Base-by-base conservation (phyloP, 2,329 filamentous ascomycete species). In the Fusarium graminum region DNA sequence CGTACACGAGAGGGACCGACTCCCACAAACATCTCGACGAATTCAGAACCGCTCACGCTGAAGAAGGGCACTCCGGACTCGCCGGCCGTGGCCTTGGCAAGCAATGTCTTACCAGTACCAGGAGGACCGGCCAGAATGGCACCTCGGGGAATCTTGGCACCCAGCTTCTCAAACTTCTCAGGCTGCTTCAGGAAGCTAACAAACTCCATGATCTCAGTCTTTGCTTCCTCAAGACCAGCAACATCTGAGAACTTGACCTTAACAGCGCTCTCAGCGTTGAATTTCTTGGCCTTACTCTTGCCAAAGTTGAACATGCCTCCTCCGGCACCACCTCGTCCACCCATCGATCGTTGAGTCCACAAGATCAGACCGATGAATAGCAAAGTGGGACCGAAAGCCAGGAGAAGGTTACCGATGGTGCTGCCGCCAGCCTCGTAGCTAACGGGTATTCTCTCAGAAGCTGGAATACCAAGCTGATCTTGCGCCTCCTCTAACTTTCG, bases 21-120 rank as follows among this genome's bases (percentile, higher is more conserved):
- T 87, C 95, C 95, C 50, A 99, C 95, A 76, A 99, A 99, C 94
- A 99, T 99, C 81, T 99, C 95, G 30, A 99, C 94, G 76, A 99
- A 99, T 78, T 99, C 95, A 46, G 95, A 99, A 76, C 95, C 95
- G 78, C 93, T 97, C 72, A 99, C 95, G 74, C 92, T 97, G 86
- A 94, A 99, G 85, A 99, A 99, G 1, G 95, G 95, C 30, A 99
- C 95, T 41, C 92, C 91, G 26, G 95, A 97, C 81, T 99, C 95
- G 76, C 95, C 95, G 49, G 95, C 95, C 11, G 95, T 99, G 14
- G 95, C 95, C 82, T 99, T 99, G 65, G 95, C 95, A 43, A 99
- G 87, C 63, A 99, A 82, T 4, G 95, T 99, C 83, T 99, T 99
- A 89, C 95, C 95, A 45, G 95, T 99, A 84, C 95, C 95, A 4